A percentile compares a stretch with the other conserved stretches of the same genome.
Evolutionary conservation across 1,139 yeast genomes (phyloP).

Genomic region (Geotrichum australiense): DNA sequence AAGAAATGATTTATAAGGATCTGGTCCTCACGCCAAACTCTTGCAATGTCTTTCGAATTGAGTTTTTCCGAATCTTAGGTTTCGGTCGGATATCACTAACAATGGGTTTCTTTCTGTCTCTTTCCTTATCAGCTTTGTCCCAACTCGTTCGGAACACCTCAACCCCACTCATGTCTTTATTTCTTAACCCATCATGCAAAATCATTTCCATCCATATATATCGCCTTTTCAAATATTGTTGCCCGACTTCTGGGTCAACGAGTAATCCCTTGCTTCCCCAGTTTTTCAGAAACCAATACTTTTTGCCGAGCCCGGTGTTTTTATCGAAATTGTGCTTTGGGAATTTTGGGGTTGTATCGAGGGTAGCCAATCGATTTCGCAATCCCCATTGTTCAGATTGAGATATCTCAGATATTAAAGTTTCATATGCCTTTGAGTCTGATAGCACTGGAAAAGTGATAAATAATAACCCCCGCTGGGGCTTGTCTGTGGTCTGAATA

Average conservation of each 20-base stretch:
- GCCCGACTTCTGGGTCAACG: constrained; percentile 10
- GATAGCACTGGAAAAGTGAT: too few relatives aligned
- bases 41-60: too few relatives aligned
- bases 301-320: constrained; percentile 9
- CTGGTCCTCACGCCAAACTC: too few relatives aligned
- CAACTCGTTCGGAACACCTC: constrained; percentile 5
- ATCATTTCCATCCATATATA: constrained; percentile 12
- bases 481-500: too few relatives aligned
- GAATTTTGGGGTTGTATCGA: constrained; percentile 1
- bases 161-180: neutral
- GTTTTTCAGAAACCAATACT: constrained; percentile 9
- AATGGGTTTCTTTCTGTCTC: too few relatives aligned
- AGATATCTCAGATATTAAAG: too few relatives aligned
- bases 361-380: constrained; percentile 1
- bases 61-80: too few relatives aligned
- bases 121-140: too few relatives aligned
- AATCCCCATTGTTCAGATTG: constrained; percentile 3
- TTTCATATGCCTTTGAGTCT: too few relatives aligned
- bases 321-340: constrained; percentile 1
- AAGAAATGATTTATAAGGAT: too few relatives aligned
- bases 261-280: neutral
- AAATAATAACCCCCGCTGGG: too few relatives aligned
- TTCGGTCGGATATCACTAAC: too few relatives aligned
- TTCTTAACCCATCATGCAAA: neutral
- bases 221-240: constrained; percentile 7